These are phyloP conservation scores for Mesotaenium endlicherianum DNA, from an alignment of 139 green algal species.

Conservation along the genomic window DNA sequence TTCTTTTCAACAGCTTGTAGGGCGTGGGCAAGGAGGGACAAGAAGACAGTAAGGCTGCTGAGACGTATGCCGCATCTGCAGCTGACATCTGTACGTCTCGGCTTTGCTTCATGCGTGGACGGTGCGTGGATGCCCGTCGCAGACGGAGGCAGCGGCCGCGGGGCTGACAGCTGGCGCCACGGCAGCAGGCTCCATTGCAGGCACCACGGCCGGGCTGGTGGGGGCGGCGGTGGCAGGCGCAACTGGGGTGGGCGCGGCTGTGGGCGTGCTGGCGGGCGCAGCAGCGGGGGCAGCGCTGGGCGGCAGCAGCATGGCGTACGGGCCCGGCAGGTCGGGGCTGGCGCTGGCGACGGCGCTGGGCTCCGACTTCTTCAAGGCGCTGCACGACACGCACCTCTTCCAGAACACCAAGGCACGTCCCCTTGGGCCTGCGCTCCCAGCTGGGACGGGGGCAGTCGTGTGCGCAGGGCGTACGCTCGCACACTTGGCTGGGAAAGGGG, in stretches of 20 bases:
- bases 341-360: neutral
- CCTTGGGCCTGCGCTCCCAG: too few relatives aligned
- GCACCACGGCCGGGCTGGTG: neutral
- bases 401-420: slow-evolving; percentile 3
- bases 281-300: slow-evolving; percentile 6
- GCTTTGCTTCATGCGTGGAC: too few relatives aligned
- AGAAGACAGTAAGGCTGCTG: too few relatives aligned
- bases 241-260: slow-evolving; percentile 9
- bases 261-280: slow-evolving; percentile 1
- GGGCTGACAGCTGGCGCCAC: neutral
- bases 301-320: neutral
- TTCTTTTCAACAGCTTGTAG: too few relatives aligned
- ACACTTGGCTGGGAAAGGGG: too few relatives aligned
- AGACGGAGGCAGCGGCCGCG: neutral
- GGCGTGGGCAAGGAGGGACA: too few relatives aligned
- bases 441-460: too few relatives aligned
- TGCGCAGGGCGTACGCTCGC: too few relatives aligned
- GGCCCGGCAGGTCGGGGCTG: slow-evolving; percentile 9
- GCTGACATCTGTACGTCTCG: too few relatives aligned
- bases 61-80: too few relatives aligned
- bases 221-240: slow-evolving; percentile 8
- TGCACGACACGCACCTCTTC: slow-evolving; percentile 4
- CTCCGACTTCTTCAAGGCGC: slow-evolving; percentile 26
- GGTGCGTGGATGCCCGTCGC: too few relatives aligned
- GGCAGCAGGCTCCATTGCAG: neutral